phyloP scores from a whole-genome alignment of 352 stramenopile species.

The Phytophthora constricta region DNA sequence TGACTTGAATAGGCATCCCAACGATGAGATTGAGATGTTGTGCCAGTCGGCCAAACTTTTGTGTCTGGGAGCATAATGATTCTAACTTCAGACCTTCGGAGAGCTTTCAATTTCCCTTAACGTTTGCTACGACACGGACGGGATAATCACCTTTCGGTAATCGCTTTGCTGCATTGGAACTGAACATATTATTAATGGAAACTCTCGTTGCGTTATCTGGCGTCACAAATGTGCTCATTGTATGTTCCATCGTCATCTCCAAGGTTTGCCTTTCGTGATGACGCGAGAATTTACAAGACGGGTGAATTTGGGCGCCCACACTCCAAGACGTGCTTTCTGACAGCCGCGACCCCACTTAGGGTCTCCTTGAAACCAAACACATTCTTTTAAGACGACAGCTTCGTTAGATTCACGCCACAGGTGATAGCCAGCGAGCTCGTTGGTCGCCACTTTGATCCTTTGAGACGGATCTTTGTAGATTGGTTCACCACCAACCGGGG shows the following conservation, averaged over 20 bases:
- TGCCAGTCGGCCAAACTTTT: slow-evolving; percentile 1
- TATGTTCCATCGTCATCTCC: neutral
- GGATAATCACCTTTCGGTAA: no score
- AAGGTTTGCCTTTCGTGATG: neutral
- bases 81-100: neutral
- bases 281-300: slow-evolving; percentile 26
- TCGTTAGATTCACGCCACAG: slow-evolving; percentile 1
- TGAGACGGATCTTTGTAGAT: no score
- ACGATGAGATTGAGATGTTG: slow-evolving; percentile 15
- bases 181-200: no score
- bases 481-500: no score
- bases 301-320: no score
- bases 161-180: no score
- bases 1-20: slow-evolving; percentile 10
- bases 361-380: slow-evolving; percentile 26
- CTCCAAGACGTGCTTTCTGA: no score
- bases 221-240: neutral
- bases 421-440: no score
- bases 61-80: slow-evolving; percentile 3
- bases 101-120: neutral
- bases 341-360: slow-evolving; percentile 31
- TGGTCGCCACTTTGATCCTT: no score
- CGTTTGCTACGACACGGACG: no score
- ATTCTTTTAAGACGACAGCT: slow-evolving; percentile 19
- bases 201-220: slow-evolving; percentile 7